Evolutionary conservation across 2,329 filamentous ascomycete genomes (phyloP).

Genomic region (Cercospora sp.): DNA sequence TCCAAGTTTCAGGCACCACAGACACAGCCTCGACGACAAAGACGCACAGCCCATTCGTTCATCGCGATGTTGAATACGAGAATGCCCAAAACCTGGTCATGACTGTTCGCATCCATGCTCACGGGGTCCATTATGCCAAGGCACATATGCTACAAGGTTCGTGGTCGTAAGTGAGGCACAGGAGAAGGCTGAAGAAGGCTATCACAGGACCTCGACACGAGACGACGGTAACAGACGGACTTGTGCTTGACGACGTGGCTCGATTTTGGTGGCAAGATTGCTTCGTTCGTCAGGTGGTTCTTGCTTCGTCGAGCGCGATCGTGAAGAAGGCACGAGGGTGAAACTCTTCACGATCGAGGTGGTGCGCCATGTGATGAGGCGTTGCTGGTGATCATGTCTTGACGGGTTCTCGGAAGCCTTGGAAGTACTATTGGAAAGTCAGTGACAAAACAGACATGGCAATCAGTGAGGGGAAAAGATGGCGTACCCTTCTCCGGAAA

Average conservation of each 20-base stretch:
- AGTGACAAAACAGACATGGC: neutral
- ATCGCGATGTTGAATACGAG: neutral
- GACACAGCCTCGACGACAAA: neutral
- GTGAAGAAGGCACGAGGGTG: neutral
- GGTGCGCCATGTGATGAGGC: neutral
- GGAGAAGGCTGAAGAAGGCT: neutral
- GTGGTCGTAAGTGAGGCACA: neutral
- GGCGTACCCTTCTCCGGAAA: slow-evolving; percentile 57
- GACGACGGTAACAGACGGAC: neutral
- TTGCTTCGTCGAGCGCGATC: neutral
- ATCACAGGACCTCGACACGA: neutral
- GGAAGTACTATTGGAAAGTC: slow-evolving; percentile 36
- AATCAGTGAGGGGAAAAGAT: neutral
- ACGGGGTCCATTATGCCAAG: neutral
- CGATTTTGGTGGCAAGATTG: neutral
- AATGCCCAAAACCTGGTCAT: neutral
- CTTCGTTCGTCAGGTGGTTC: neutral
- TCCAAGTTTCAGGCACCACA: neutral
- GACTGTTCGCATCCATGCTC: neutral
- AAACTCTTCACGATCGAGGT: neutral
- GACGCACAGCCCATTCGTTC: neutral
- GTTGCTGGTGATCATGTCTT: neutral
- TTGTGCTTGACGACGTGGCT: neutral
- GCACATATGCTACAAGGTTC: neutral
- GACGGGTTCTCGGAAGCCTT: slow-evolving; percentile 36